Base-by-base conservation (phyloP, 2,329 filamentous ascomycete species). In the Aspergillus proliferans region DNA sequence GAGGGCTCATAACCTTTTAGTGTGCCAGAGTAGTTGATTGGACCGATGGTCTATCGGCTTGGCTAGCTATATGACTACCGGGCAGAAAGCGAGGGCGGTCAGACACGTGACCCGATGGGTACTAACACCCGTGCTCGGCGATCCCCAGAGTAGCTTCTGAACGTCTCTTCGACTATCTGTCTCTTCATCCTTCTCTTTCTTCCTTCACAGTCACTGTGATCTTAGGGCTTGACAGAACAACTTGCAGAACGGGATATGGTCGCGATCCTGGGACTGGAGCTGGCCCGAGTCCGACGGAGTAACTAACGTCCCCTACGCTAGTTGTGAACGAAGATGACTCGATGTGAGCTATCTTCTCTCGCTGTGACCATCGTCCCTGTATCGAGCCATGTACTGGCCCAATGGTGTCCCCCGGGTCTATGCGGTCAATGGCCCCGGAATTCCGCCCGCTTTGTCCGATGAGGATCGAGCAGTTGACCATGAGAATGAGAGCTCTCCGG, bases 331-430 rank as follows among this genome's bases (percentile, higher is more conserved):
- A 69, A 65, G 60, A 72, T 72, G 69, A 66, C 62, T 61, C 63
- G 55, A 67, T 60, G 59, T 66, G 61, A 68, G 61, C 60, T 61
- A 52, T 57, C 51, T 52, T 50, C 55, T 47, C 54, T 56, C 50
- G 56, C 54, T 54, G 58, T 54, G 50, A 64, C 58, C 52, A 52
- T 60, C 56, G 52, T 57, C 58, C 52, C 48, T 52, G 48, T 52
- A 50, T 58, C 57, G 58, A 64, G 68, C 65, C 61, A 75, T 75
- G 73, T 75, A 75, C 67, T 75, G 72, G 73, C 73, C 72, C 56
- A 72, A 74, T 69, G 71, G 71, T 56, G 72, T 75, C 51, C 73
- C 73, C 59, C 67, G 72, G 65, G 68, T 74, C 61, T 75, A 72
- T 61, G 71, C 72, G 60, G 67, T 73, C 65, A 74, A 74, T 65